These are phyloP conservation scores for Fusarium paranaense DNA, from an alignment of 2,329 filamentous ascomycete genomes.

Conservation along the genomic window DNA sequence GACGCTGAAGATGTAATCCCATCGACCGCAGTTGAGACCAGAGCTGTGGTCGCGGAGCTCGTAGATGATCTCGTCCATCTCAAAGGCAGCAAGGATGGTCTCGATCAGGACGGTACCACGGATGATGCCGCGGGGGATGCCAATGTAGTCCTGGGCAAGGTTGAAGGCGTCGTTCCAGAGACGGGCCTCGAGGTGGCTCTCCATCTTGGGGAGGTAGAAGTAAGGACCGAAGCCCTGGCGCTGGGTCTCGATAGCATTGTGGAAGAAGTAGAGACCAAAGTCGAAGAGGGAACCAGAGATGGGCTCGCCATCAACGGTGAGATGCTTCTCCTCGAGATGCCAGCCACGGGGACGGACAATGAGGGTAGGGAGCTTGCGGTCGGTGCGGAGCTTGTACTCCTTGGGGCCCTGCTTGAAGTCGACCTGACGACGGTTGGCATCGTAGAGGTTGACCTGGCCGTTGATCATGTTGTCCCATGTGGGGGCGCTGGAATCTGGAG, in stretches of 20 bases:
- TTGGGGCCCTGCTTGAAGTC: slow-evolving; percentile 97
- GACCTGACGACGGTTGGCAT: slow-evolving; percentile 91
- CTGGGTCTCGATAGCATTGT: slow-evolving; percentile 92
- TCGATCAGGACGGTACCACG: slow-evolving; percentile 96
- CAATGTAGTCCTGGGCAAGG: slow-evolving; percentile 91
- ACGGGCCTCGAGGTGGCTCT: slow-evolving; percentile 95
- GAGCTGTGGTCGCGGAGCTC: slow-evolving; percentile 97
- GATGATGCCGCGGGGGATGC: slow-evolving; percentile 90
- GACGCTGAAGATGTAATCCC: slow-evolving; percentile 99
- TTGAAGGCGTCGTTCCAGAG: slow-evolving; percentile 99
- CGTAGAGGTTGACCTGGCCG: slow-evolving; percentile 96
- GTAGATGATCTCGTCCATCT: slow-evolving; percentile 99
- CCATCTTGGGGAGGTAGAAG: slow-evolving; percentile 99
- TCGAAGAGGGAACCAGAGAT: slow-evolving; percentile 95
- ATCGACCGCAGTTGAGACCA: slow-evolving; percentile 96
- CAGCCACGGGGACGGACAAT: slow-evolving; percentile 96
- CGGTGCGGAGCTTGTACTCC: slow-evolving; percentile 96
- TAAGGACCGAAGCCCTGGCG: slow-evolving; percentile 89
- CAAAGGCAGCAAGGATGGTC: slow-evolving; percentile 96
- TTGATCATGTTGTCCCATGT: slow-evolving; percentile 99
- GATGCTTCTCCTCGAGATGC: slow-evolving; percentile 98
- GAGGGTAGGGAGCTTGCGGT: slow-evolving; percentile 85
- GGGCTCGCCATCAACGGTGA: slow-evolving; percentile 93
- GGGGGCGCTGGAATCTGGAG: slow-evolving; percentile 87
- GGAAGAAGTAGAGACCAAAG: slow-evolving; percentile 99